Conservation (phyloP, 371 early-diverging fungal species). For the Syncephalastrum sp. region DNA sequence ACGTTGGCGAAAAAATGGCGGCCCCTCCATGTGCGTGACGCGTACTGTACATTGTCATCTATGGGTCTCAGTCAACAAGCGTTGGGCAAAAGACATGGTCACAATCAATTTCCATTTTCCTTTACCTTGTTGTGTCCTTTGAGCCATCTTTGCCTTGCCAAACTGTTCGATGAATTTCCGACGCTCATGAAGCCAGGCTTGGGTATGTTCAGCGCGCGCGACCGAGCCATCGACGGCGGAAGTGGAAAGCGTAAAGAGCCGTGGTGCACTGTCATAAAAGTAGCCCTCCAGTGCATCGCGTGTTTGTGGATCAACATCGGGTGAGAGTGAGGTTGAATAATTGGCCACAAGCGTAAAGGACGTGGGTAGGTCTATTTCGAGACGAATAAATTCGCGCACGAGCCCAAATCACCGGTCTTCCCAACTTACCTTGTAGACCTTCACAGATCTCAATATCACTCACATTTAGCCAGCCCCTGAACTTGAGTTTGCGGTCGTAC, state of each 20-base stretch:
- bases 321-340: background rate
- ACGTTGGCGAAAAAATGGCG: conserved; percentile 18
- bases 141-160: conserved; percentile 10
- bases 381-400: background rate
- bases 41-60: conserved; percentile 9
- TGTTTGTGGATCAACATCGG: conserved; percentile 16
- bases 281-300: conserved; percentile 21
- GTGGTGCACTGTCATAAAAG: conserved; percentile 13
- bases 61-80: background rate
- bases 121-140: conserved; percentile 10
- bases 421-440: conserved; percentile 33
- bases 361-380: conserved; percentile 7
- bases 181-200: conserved; percentile 7
- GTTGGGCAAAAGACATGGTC: too few relatives aligned
- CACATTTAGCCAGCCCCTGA: conserved; percentile 46
- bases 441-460: conserved; percentile 35
- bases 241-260: conserved; percentile 6
- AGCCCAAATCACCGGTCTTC: background rate
- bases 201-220: background rate
- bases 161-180: conserved; percentile 16
- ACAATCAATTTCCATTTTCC: background rate
- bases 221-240: too few relatives aligned
- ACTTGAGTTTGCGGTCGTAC: conserved; percentile 28
- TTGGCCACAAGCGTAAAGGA: conserved; percentile 14
- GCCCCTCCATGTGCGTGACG: conserved; percentile 12